Conservation (phyloP, 257 asterid genomes). For the Jacaranda mimosifolia region DNA sequence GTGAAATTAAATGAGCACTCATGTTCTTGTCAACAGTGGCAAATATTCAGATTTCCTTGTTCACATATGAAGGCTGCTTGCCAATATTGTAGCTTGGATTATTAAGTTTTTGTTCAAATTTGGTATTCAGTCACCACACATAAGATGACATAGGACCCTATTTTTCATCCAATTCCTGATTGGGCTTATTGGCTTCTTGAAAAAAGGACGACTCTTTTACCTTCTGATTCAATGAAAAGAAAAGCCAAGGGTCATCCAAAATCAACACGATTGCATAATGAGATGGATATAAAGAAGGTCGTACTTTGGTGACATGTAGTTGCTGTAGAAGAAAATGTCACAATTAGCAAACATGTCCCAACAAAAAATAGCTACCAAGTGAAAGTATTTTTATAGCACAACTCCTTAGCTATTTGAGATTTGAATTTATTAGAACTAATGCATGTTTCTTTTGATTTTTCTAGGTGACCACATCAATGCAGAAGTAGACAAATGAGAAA, state of each 20-base stretch:
- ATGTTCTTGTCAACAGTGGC: slow-evolving; percentile 16
- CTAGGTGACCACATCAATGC: too few species aligned
- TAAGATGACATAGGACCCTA: background rate
- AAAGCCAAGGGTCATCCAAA: background rate
- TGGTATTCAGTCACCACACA: slow-evolving; percentile 1
- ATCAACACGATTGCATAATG: slow-evolving; percentile 9
- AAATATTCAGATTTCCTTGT: slow-evolving; percentile 21
- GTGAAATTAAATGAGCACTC: background rate
- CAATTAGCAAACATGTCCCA: too few species aligned
- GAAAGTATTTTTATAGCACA: too few species aligned
- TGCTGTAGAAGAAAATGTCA: too few species aligned
- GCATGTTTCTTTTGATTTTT: too few species aligned
- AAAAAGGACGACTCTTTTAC: background rate
- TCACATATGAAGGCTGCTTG: background rate
- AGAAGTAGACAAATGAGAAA: too few species aligned
- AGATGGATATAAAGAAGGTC: background rate
- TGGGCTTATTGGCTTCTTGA: background rate
- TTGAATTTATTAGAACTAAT: too few species aligned
- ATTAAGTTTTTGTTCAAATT: background rate
- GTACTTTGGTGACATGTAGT: background rate
- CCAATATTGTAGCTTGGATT: background rate
- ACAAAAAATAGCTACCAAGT: too few species aligned
- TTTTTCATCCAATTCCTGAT: background rate
- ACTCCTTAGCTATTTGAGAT: too few species aligned
- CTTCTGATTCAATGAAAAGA: background rate